phyloP scores from a whole-genome alignment of 768 basidiomycete species.

The Clavulina sp. region DNA sequence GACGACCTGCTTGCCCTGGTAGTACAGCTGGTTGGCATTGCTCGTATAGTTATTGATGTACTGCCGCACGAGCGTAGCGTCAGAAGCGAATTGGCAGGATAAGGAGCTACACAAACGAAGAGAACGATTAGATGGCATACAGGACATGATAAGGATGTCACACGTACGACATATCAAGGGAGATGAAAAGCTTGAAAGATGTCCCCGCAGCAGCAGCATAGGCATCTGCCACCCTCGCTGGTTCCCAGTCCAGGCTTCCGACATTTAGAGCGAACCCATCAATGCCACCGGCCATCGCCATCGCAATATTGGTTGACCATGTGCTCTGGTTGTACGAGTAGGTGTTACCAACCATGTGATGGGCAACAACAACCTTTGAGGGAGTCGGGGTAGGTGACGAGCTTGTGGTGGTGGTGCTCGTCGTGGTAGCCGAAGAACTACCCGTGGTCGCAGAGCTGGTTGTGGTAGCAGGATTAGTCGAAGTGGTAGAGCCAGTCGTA shows the following conservation, averaged over 20 bases:
- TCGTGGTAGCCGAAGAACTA: not conserved
- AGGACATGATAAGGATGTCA: not conserved
- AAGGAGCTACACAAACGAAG: slow-evolving; percentile 21
- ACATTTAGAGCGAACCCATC: slow-evolving; percentile 26
- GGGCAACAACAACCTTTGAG: slow-evolving; percentile 4
- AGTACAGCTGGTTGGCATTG: slow-evolving; percentile 44
- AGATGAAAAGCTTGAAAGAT: slow-evolving; percentile 22
- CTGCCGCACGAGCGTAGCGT: slow-evolving; percentile 34
- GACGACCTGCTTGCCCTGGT: slow-evolving; percentile 37
- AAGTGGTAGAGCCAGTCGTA: too few species aligned
- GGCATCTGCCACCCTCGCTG: slow-evolving; percentile 17
- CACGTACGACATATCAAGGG: slow-evolving; percentile 19
- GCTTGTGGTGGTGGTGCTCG: not conserved
- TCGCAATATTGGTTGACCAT: slow-evolving; percentile 8
- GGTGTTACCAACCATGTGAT: slow-evolving; percentile 11
- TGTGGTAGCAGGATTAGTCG: too few species aligned
- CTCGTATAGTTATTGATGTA: slow-evolving; percentile 36
- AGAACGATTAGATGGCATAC: not conserved
- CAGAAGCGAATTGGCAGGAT: slow-evolving; percentile 30
- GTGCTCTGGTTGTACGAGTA: slow-evolving; percentile 7
- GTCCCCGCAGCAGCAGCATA: slow-evolving; percentile 19
- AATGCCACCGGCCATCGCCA: slow-evolving; percentile 8
- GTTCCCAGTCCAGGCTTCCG: slow-evolving; percentile 22
- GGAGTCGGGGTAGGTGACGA: not conserved
- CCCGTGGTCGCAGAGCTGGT: too few species aligned